phyloP scores from a whole-genome alignment of 345 rosid species.

The Rhizophora apiculata region DNA sequence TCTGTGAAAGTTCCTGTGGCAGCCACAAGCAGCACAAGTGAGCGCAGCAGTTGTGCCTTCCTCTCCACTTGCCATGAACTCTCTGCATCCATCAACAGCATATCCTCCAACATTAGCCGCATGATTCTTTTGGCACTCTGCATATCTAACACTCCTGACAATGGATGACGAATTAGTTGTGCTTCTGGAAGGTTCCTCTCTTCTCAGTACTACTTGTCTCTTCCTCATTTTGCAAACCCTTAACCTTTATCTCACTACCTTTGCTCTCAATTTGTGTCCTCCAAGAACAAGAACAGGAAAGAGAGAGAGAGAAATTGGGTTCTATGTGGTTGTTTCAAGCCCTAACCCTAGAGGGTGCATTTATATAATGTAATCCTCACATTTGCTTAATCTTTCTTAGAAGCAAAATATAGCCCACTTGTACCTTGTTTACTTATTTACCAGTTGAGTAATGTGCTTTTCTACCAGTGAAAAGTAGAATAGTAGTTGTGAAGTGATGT shows the following conservation, averaged over 20 bases:
- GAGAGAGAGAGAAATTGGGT: conserved; percentile 12
- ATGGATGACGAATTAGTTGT: conserved; percentile 37
- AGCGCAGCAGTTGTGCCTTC: conserved; percentile 28
- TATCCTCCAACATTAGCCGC: conserved; percentile 67
- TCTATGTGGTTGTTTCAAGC: conserved; percentile 20
- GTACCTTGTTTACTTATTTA: background rate
- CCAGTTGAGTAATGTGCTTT: background rate
- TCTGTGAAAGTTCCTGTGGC: conserved; percentile 32
- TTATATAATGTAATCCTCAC: conserved; percentile 31
- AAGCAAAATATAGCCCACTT: background rate
- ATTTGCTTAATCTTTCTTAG: background rate
- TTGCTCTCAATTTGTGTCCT: conserved; percentile 9
- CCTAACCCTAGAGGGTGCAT: conserved; percentile 56
- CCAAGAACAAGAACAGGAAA: conserved; percentile 3
- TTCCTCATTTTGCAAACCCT: conserved; percentile 48
- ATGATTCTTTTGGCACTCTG: conserved; percentile 78
- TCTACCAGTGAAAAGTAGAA: conserved; percentile 26
- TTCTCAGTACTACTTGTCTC: conserved; percentile 63
- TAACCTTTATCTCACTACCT: conserved; percentile 2
- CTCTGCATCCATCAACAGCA: conserved; percentile 81
- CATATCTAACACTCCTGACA: conserved; percentile 50
- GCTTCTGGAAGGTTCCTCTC: conserved; percentile 49
- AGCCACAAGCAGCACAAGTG: conserved; percentile 40
- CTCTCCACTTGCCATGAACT: conserved; percentile 68
- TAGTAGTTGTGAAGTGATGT: conserved; percentile 33